A percentile compares a stretch with the other conserved stretches of the same genome.
Evolutionary conservation across 2,329 filamentous ascomycete genomes (phyloP).

Genomic region (Phialemoniopsis sp.): DNA sequence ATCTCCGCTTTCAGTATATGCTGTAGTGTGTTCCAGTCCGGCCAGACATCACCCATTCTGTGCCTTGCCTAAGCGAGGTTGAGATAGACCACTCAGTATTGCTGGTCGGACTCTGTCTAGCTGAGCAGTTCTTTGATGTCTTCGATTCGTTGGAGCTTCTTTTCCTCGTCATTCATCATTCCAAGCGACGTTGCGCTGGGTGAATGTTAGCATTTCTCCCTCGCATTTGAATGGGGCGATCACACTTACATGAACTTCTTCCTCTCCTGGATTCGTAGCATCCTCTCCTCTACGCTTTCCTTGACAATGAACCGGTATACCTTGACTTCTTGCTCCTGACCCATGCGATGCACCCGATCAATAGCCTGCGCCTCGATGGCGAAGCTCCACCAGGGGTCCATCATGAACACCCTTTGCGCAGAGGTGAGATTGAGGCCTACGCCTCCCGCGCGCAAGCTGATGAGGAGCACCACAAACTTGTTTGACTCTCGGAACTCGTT

Average conservation of each 20-base stretch:
- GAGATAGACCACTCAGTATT: no score
- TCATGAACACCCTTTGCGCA: slow-evolving; percentile 91
- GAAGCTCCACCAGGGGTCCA: slow-evolving; percentile 99
- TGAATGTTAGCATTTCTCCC: slow-evolving; percentile 13
- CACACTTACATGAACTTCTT: slow-evolving; percentile 85
- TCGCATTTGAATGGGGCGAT: not conserved
- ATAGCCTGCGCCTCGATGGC: slow-evolving; percentile 96
- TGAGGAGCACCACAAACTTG: slow-evolving; percentile 70
- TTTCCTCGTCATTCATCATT: slow-evolving; percentile 93
- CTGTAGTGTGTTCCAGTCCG: no score
- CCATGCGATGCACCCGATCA: slow-evolving; percentile 96
- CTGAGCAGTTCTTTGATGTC: slow-evolving; percentile 90
- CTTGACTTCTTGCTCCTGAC: slow-evolving; percentile 79
- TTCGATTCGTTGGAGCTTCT: slow-evolving; percentile 83
- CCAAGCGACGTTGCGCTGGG: slow-evolving; percentile 84
- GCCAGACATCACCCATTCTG: no score
- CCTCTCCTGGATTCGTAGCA: slow-evolving; percentile 87
- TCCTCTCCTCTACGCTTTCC: slow-evolving; percentile 89
- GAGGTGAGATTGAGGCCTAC: slow-evolving; percentile 91
- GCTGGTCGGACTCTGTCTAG: slow-evolving; percentile 18
- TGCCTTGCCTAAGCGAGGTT: no score
- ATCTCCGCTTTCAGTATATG: no score
- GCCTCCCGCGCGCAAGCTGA: slow-evolving; percentile 85
- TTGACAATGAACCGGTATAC: slow-evolving; percentile 87
- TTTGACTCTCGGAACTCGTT: slow-evolving; percentile 60